These are phyloP conservation scores for Suhomyces canberraensis DNA, from an alignment of 805 yeast genomes.

Conservation along the genomic window DNA sequence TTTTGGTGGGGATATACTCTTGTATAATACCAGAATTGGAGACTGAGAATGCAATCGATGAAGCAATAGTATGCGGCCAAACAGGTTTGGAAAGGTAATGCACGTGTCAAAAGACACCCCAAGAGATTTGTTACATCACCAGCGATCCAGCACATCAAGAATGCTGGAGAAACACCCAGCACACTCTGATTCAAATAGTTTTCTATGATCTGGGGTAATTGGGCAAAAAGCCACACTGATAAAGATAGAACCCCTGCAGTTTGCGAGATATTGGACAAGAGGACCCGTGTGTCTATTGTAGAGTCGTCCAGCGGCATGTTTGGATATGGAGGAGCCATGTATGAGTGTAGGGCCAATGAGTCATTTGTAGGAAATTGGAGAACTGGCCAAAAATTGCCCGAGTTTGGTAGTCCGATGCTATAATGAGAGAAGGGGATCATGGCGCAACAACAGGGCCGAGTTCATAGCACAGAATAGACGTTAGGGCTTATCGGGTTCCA, in stretches of 20 bases:
- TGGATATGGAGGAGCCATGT: neutral
- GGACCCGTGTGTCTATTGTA: neutral
- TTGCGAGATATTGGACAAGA: constrained; percentile 6
- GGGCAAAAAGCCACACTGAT: constrained; percentile 28
- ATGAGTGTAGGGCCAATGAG: neutral
- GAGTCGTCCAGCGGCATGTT: no score
- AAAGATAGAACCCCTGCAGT: constrained; percentile 20
- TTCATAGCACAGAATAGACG: no score
- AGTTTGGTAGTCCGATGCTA: no score
- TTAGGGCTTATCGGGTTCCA: no score
- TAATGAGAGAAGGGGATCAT: no score
- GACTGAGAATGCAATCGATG: constrained; percentile 64
- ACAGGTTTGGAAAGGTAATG: constrained; percentile 74
- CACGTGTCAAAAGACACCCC: constrained; percentile 76
- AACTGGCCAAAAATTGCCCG: no score
- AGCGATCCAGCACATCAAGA: constrained; percentile 33
- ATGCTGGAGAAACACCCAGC: constrained; percentile 30
- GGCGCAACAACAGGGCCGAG: no score
- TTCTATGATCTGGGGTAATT: constrained; percentile 26
- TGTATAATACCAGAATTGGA: constrained; percentile 74
- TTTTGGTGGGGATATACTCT: constrained; percentile 37
- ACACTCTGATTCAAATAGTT: constrained; percentile 32
- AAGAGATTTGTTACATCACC: constrained; percentile 47
- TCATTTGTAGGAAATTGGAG: neutral
- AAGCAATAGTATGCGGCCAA: constrained; percentile 70